These are phyloP conservation scores for Fusarium pseudoanthophilum DNA, from an alignment of 2,329 filamentous ascomycete species.

Conservation along the genomic window DNA sequence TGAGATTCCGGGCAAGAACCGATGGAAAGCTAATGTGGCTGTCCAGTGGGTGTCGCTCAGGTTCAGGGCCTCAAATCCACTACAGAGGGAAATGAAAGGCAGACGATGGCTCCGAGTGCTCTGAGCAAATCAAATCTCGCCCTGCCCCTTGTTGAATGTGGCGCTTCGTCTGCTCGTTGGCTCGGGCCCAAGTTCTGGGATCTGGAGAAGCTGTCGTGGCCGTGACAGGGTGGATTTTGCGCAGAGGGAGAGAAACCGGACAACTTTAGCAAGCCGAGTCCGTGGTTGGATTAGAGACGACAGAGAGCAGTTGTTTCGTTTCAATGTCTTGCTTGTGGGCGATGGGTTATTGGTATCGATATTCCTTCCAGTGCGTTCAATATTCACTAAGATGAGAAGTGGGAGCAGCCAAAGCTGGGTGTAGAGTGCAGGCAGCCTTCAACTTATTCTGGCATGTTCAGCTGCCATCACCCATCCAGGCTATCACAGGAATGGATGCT, in stretches of 20 bases:
- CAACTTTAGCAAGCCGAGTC: conserved; percentile 10
- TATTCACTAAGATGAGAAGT: background rate
- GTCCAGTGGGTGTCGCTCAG: background rate
- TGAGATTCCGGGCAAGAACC: conserved; percentile 5
- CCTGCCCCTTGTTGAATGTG: conserved; percentile 16
- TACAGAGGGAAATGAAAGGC: conserved; percentile 40
- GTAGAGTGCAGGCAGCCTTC: conserved; percentile 1
- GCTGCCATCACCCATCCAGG: conserved; percentile 17
- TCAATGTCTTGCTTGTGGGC: conserved; percentile 19
- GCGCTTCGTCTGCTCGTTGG: conserved; percentile 31
- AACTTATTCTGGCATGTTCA: conserved; percentile 34
- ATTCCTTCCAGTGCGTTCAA: background rate
- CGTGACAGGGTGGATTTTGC: conserved; percentile 25
- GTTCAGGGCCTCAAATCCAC: conserved; percentile 14
- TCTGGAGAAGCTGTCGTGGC: conserved; percentile 12
- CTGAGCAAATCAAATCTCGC: conserved; percentile 19
- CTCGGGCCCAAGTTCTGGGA: conserved; percentile 16
- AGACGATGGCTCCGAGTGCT: conserved; percentile 18
- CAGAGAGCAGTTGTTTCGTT: conserved; percentile 35
- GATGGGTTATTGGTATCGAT: background rate
- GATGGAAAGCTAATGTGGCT: background rate
- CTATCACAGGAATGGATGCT: conserved; percentile 31
- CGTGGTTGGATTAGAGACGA: conserved; percentile 28
- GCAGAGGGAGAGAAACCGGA: conserved; percentile 9
- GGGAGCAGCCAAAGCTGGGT: conserved; percentile 9